Percentiles rank a stretch among this genome's conserved stretches.
Evolutionary conservation across 78 protist genomes (phyloP).

Genomic region (Parvularia atlantis): DNA sequence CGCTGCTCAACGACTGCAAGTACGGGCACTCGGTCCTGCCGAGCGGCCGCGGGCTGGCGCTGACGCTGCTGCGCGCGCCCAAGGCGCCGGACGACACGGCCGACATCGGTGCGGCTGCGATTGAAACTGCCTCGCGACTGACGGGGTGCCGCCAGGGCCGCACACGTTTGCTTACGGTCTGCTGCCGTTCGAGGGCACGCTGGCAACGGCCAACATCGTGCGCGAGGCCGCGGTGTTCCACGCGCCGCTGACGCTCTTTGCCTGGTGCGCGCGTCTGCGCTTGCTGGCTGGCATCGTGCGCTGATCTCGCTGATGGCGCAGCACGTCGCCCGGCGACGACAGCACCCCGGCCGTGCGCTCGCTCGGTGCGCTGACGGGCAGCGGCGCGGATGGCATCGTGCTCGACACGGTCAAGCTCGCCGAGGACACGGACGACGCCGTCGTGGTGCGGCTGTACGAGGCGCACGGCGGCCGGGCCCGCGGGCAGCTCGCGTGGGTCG

Average conservation of each 20-base stretch:
- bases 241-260: not conserved
- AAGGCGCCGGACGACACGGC: slow-evolving; percentile 61
- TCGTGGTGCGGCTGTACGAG: slow-evolving; percentile 43
- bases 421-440: slow-evolving; percentile 22
- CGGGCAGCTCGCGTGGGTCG: too few relatives aligned
- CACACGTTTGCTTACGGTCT: slow-evolving; percentile 62
- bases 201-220: not conserved
- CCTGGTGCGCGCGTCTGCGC: slow-evolving; percentile 14
- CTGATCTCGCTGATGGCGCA: not conserved
- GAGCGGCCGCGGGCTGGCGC: slow-evolving; percentile 23
- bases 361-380: too few relatives aligned
- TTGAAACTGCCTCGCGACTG: too few relatives aligned
- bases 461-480: too few relatives aligned
- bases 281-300: not conserved
- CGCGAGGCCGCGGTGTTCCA: not conserved
- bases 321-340: not conserved
- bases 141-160: too few relatives aligned
- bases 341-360: slow-evolving; percentile 9
- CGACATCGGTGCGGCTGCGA: slow-evolving; percentile 71
- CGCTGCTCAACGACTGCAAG: slow-evolving; percentile 75
- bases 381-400: not conserved
- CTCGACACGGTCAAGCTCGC: slow-evolving; percentile 41
- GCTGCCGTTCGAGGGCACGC: slow-evolving; percentile 35
- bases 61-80: slow-evolving; percentile 59
- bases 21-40: slow-evolving; percentile 58